Evolutionary conservation across 1,284 basidiomycete species (phyloP), one percentile per base, ranked within the genome.

Genomic region (Pseudozyma sp.): DNA sequence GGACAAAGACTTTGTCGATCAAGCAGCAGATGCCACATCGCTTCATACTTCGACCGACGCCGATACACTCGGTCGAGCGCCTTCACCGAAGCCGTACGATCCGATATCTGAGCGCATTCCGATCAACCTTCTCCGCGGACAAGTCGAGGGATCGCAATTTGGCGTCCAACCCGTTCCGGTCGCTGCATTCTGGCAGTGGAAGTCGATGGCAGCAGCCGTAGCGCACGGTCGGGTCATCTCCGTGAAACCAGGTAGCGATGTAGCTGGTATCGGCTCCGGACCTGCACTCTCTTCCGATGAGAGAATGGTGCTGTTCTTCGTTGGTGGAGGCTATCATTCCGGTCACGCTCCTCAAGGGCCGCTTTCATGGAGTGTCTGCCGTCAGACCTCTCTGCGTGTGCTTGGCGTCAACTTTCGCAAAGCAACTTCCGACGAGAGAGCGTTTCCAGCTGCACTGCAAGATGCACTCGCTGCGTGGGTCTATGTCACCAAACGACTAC

Each of bases 391-490:
- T n/a, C 39, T 70, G 30, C 57, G 68, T 6, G 62, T 70, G 16
- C 51, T 70, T 19, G 68, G 68, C 1, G 68, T 70, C 24, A 65
- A 65, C 47, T 70, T 65, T 29, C 40, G 68, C 30, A 70, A 65
- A 34, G 62, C 68, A 5, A 70, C 68, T 5, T 40, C 8, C 7
- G 68, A 65, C 17, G 5, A 13, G 0, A 10, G 44, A 2, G 61
- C 54, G 0, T 70, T 70, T 19, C 68, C 68, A 0, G 68, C 68
- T 1, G 62, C 62, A 10, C 33, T 70, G 35, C 62, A 70, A 43
- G 68, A 70, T 40, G 68, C 68, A 9, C 39, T 70, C 5, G 68
- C 58, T 0, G 57, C 62, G 6, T 70, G 68, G 68, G 62, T 70
- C 14, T 70, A 70, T 35, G 68, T 70, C 11, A 66, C 54, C 16